Evolutionary conservation across 2,329 filamentous ascomycete genomes (phyloP).

Genomic region (Aspergillus intermedius): DNA sequence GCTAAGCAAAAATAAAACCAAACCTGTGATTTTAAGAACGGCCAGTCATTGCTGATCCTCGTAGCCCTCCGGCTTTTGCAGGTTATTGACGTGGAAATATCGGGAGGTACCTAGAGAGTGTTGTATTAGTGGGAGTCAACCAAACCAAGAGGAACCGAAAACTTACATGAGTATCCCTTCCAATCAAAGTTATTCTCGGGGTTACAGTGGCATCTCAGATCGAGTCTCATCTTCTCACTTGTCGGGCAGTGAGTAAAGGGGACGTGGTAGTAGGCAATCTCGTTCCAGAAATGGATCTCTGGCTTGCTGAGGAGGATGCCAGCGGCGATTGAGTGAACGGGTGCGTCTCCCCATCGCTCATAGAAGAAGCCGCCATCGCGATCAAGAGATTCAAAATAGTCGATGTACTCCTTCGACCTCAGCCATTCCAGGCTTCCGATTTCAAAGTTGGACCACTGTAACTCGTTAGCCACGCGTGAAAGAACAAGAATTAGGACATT

Average conservation of each 20-base stretch:
- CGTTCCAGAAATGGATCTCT: conserved; percentile 97
- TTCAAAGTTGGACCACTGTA: conserved; percentile 97
- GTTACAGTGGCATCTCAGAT: conserved; percentile 90
- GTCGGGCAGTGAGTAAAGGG: conserved; percentile 98
- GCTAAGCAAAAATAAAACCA: not conserved
- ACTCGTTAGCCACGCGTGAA: conserved; percentile 8
- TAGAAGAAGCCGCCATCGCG: conserved; percentile 96
- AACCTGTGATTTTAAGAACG: conserved; percentile 6
- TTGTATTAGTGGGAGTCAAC: not conserved
- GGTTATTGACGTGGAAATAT: conserved; percentile 75
- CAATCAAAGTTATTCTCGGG: conserved; percentile 98
- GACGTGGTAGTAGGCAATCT: conserved; percentile 96
- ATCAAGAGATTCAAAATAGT: conserved; percentile 87
- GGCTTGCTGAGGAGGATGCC: conserved; percentile 81
- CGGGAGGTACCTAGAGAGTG: conserved; percentile 63
- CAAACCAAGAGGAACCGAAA: not conserved
- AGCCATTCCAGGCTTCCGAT: conserved; percentile 92
- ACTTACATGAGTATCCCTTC: conserved; percentile 94
- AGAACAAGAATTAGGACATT: too few relatives aligned
- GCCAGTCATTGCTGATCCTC: conserved; percentile 56
- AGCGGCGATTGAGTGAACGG: conserved; percentile 95
- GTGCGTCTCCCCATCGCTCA: conserved; percentile 95
- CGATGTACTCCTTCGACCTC: conserved; percentile 76
- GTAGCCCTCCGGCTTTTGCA: conserved; percentile 79
- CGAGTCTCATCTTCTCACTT: conserved; percentile 71